Evolutionary conservation across 1,284 basidiomycete species (phyloP).

Genomic region (Tetrapyrgos nigripes): DNA sequence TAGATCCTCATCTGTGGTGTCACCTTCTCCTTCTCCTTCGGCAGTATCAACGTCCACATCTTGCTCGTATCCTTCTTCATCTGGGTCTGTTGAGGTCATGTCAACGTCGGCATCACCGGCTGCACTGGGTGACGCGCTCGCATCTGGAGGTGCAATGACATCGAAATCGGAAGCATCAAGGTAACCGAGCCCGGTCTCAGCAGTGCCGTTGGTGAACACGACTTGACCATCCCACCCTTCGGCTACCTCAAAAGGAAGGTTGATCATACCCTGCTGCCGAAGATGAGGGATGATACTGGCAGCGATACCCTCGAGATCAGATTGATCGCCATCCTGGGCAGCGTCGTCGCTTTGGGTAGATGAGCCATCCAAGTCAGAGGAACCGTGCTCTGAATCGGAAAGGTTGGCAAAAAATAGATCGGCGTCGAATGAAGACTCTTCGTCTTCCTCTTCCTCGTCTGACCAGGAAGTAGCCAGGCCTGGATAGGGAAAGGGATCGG

Average conservation of each 20-base stretch:
- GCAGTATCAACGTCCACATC: slow-evolving; percentile 43
- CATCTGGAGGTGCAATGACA: slow-evolving; percentile 52
- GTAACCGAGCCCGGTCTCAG: slow-evolving; percentile 30
- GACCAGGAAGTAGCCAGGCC: slow-evolving; percentile 74
- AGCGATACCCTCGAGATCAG: slow-evolving; percentile 47
- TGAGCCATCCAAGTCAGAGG: slow-evolving; percentile 26
- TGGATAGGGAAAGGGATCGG: slow-evolving; percentile 52
- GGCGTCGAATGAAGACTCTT: slow-evolving; percentile 78
- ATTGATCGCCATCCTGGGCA: slow-evolving; percentile 45
- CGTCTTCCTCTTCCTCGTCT: slow-evolving; percentile 70
- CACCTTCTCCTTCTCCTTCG: slow-evolving; percentile 59
- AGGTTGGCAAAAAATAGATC: slow-evolving; percentile 81
- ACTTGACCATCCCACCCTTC: slow-evolving; percentile 77
- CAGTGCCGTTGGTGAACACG: slow-evolving; percentile 68
- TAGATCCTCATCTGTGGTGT: slow-evolving; percentile 81
- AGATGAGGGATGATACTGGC: slow-evolving; percentile 39
- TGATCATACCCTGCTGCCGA: slow-evolving; percentile 35
- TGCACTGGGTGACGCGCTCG: slow-evolving; percentile 33
- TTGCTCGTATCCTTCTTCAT: slow-evolving; percentile 40
- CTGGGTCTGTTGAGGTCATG: slow-evolving; percentile 46
- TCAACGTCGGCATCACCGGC: slow-evolving; percentile 45
- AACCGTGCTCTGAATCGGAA: slow-evolving; percentile 50
- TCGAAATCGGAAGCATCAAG: slow-evolving; percentile 48
- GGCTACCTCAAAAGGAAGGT: slow-evolving; percentile 64
- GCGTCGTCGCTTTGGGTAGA: slow-evolving; percentile 45